phyloP scores from a whole-genome alignment of 2,329 filamentous ascomycete species.

The Botrytis hyacinthi region DNA sequence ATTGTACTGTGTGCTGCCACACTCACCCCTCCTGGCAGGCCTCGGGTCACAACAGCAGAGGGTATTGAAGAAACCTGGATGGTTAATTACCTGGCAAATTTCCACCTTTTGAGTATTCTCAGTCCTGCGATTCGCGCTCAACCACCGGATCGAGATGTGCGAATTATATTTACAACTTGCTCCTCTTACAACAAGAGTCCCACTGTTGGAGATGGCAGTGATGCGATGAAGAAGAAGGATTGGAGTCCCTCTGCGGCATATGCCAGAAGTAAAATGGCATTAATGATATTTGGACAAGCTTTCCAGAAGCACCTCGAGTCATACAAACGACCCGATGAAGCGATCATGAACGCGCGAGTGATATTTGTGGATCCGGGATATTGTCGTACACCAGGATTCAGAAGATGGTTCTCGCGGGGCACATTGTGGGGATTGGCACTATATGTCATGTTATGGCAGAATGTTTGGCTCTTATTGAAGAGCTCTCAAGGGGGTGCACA shows the following conservation, averaged over 20 bases:
- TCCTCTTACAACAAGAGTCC: conserved; percentile 81
- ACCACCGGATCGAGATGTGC: conserved; percentile 88
- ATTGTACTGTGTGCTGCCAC: conserved; percentile 83
- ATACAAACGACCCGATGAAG: conserved; percentile 78
- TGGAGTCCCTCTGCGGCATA: conserved; percentile 60
- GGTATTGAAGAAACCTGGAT: conserved; percentile 90
- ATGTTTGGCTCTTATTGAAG: conserved; percentile 88
- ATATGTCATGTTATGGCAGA: conserved; percentile 74
- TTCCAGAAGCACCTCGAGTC: conserved; percentile 89
- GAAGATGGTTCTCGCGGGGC: conserved; percentile 82
- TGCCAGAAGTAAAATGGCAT: conserved; percentile 68
- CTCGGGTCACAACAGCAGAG: conserved; percentile 64
- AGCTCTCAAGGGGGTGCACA: conserved; percentile 81
- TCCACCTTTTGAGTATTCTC: conserved; percentile 88
- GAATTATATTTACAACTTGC: conserved; percentile 83
- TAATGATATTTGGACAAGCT: conserved; percentile 84
- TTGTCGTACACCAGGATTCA: conserved; percentile 80
- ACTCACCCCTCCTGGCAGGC: conserved; percentile 65
- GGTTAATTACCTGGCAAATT: conserved; percentile 93
- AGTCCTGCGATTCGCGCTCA: conserved; percentile 88
- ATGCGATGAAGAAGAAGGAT: conserved; percentile 45
- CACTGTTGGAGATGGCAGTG: conserved; percentile 55
- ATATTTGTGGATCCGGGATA: conserved; percentile 85
- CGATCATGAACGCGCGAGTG: conserved; percentile 79
- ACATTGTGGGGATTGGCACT: conserved; percentile 74